A percentile compares a stretch with the other conserved stretches of the same genome.
Evolutionary conservation across 106 monocot species (phyloP).

Genomic region (Dendrobium huoshanense): DNA sequence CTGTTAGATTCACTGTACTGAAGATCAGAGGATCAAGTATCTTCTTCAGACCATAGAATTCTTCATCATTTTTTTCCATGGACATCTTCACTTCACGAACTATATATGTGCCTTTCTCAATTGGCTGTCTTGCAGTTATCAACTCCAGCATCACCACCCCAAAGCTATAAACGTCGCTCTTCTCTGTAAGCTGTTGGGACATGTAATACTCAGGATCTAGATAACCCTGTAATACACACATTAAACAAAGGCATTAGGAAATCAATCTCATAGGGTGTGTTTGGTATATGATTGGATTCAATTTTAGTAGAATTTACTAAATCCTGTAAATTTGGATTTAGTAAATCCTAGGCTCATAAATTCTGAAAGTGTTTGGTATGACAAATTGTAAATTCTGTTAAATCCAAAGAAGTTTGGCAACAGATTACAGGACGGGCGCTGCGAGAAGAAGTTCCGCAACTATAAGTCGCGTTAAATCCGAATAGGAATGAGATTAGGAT

Average conservation of each 20-base stretch:
- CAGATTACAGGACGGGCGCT: too few relatives aligned
- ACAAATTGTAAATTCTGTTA: too few relatives aligned
- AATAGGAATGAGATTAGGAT: too few relatives aligned
- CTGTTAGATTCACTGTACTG: conserved; percentile 9
- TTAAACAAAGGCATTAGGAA: neutral
- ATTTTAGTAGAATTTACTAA: neutral
- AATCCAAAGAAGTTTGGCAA: too few relatives aligned
- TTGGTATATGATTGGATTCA: neutral
- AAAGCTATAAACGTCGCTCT: conserved; percentile 11
- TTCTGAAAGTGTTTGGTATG: too few relatives aligned
- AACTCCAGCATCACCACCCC: conserved; percentile 10
- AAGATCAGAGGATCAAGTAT: conserved; percentile 15
- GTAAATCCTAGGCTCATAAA: too few relatives aligned
- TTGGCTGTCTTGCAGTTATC: conserved; percentile 6
- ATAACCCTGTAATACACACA: conserved; percentile 3
- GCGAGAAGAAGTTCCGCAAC: too few relatives aligned
- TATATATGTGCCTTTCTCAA: neutral
- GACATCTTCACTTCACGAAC: conserved; percentile 2
- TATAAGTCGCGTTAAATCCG: too few relatives aligned
- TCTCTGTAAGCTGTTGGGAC: conserved; percentile 10
- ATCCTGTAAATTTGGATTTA: neutral
- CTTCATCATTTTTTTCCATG: neutral
- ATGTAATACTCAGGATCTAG: conserved; percentile 10
- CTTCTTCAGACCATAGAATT: conserved; percentile 10
- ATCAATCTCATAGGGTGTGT: neutral